Evolutionary conservation across 2,329 filamentous ascomycete species (phyloP), one percentile per base, ranked within the genome.

Genomic region (Trichoderma semiorbis): DNA sequence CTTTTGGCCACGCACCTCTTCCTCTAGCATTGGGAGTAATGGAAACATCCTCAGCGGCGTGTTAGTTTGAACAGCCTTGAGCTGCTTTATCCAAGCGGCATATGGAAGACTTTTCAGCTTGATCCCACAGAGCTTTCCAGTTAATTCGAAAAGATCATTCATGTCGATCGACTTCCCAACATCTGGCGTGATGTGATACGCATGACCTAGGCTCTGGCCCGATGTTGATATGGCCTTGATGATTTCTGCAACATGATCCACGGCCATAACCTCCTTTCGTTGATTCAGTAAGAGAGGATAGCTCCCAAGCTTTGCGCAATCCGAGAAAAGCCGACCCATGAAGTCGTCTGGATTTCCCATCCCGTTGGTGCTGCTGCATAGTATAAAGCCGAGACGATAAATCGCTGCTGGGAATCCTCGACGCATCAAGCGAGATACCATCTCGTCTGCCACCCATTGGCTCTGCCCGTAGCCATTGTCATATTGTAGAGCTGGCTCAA

Each of bases 401-500:
- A 68, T 55, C 30, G 65, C 50, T 16, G 55, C 47, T 2, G 65
- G 65, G 3, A 68, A 58, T 1, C 65, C 65, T 34, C 32, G 50
- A n/a, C 53, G 50, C 50, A 68, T 68, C 50, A 68, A 36, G 16
- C 36, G 5, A 58, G 65, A 26, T 21, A 68, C 65, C 50, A 68
- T 68, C 32, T 57, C 65, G 26, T 68, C 65, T 58, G 65, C 65
- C 3, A 68, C 65, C 65, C 65, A 68, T 14, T 68, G 65, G 2
- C 65, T 68, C 30, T 68, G 65, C n/a, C 65, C 65, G 30, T 68
- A 68, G 30, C 65, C 65, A 39, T 28, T 53, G 2, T 70, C 68
- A 18, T 66, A 66, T 30, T 30, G 53, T 11, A 57, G 53, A 18
- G 16, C 53, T 57, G 53, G 24, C 26, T 57, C 53, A 14, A 57